A percentile compares a stretch with the other conserved stretches of the same genome.
These are phyloP conservation scores for Suillus alpinus DNA, from an alignment of 768 basidiomycete genomes.

Conservation along the genomic window DNA sequence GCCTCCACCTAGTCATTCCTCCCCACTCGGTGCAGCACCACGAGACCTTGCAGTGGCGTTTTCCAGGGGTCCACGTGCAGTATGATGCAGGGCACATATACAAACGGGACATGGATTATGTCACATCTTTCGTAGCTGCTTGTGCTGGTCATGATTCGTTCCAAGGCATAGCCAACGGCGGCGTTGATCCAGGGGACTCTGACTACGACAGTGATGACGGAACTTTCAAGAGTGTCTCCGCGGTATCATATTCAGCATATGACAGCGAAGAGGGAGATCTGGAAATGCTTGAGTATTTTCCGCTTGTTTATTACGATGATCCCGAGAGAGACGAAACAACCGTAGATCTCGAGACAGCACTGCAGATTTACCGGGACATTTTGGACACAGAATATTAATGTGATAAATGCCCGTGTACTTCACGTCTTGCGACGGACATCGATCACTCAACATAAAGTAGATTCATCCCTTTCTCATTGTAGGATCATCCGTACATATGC, in stretches of 20 bases:
- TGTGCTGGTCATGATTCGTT: background rate
- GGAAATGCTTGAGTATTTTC: background rate
- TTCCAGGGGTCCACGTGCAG: conserved; percentile 5
- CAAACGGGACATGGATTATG: conserved; percentile 5
- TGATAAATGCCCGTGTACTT: background rate
- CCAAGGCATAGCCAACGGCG: background rate
- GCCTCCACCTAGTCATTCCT: conserved; percentile 1
- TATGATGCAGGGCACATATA: conserved; percentile 1
- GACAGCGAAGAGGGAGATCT: conserved; percentile 9
- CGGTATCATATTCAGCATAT: conserved; percentile 4
- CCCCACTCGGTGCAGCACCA: background rate
- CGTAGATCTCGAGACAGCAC: background rate
- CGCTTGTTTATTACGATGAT: background rate
- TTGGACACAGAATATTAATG: background rate
- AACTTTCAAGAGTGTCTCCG: background rate
- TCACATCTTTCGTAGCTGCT: background rate
- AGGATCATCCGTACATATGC: background rate
- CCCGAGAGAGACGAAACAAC: background rate
- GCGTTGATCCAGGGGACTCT: background rate
- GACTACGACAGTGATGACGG: background rate
- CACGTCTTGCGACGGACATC: background rate
- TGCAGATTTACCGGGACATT: background rate
- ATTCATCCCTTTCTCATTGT: background rate
- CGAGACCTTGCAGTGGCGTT: background rate
- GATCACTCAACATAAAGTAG: background rate